Evolutionary conservation across 2,329 filamentous ascomycete species (phyloP), one percentile per base, ranked within the genome.

Genomic region (Fusarium nisikadoi): DNA sequence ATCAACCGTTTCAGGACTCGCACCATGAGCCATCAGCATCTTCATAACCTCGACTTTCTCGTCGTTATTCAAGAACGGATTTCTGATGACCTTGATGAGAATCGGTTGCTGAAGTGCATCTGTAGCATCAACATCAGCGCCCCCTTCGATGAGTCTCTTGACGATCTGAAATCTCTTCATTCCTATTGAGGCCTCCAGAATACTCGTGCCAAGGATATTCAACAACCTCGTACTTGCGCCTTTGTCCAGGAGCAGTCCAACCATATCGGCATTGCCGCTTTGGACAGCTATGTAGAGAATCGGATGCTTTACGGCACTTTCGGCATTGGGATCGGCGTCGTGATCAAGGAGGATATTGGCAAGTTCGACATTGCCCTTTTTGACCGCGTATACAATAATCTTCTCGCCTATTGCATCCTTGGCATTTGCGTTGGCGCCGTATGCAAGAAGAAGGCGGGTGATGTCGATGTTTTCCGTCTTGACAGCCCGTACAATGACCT

Each of bases 61-160:
- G 6, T 42, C 29, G 0, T 31, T 60, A 14, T 53, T 62, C 12
- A 67, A 25, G 2, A 61, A n/a, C 4, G 20, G 23, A 16, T 67
- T 49, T 2, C 35, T 67, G 23, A 67, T 60, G 6, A 67, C 46
- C 2, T 61, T 66, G 31, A 61, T 61, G 19, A 67, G 45, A 5
- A 53, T 42, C 1, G 64, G 64, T 10, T 67, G 64, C 12, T 50
- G 31, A n/a, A 53, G 45, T 3, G 4, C 17, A 14, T 67, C 62
- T 3, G 39, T 53, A 0, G 31, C 4, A 13, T 11, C 53, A 4
- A 41, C 39, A 20, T 67, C 39, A 9, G 57, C 62, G 4, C 53
- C 62, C 1, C 33, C 39, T 1, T 39, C 53, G 14, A 66, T 23
- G 4, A 66, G 29, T 3, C 16, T 38, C 23, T 43, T 38, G 1